phyloP scores from a whole-genome alignment of 768 basidiomycete genomes.

The Boletus pseudopeckii region DNA sequence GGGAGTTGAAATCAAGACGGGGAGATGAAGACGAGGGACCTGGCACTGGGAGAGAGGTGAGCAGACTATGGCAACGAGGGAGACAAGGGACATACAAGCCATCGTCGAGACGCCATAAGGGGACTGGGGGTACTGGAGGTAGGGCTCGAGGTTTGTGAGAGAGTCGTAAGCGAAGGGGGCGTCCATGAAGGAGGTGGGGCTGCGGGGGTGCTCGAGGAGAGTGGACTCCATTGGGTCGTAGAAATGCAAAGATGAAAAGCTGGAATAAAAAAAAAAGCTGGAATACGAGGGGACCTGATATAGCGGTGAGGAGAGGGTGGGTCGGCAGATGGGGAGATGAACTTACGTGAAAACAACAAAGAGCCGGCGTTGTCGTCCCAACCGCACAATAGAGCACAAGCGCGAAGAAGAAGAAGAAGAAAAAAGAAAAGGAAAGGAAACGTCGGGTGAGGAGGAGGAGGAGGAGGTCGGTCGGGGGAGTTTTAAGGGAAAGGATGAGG shows the following conservation, averaged over 20 bases:
- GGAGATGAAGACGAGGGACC: constrained; percentile 51
- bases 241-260: constrained; percentile 37
- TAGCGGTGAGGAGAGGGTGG: constrained; percentile 2
- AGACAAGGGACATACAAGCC: constrained; percentile 48
- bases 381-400: constrained; percentile 35
- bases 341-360: constrained; percentile 36
- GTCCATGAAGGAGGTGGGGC: constrained; percentile 51
- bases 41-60: constrained; percentile 41
- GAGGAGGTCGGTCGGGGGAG: constrained; percentile 19
- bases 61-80: not conserved
- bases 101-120: constrained; percentile 59
- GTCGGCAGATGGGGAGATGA: not conserved
- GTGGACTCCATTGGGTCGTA: constrained; percentile 43
- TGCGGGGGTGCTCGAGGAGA: constrained; percentile 49
- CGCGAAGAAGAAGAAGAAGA: constrained; percentile 15
- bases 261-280: constrained; percentile 30
- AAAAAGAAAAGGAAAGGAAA: constrained; percentile 30
- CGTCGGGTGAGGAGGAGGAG: constrained; percentile 40
- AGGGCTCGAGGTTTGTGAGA: constrained; percentile 45
- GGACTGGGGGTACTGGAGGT: constrained; percentile 69
- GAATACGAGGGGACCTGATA: constrained; percentile 31
- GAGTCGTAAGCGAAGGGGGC: constrained; percentile 45
- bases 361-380: constrained; percentile 29
- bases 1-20: constrained; percentile 58
- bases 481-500: constrained; percentile 28